Percentiles rank a stretch among this genome's conserved stretches.
Conservation (phyloP, 202 grass and related monocot genomes). For the Setaria viridis region DNA sequence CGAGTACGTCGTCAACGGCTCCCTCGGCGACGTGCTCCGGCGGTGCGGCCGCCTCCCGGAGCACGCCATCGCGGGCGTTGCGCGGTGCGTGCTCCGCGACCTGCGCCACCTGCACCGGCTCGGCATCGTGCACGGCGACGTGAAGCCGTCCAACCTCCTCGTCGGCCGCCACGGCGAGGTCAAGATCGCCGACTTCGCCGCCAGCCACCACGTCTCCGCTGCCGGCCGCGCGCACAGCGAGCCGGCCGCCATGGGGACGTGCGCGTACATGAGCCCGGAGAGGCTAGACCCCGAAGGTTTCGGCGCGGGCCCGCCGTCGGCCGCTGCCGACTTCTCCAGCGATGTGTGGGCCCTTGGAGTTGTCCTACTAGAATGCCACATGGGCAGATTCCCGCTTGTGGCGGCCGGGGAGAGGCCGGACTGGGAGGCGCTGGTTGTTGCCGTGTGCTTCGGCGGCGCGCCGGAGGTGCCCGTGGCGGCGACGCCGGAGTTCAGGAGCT, state of each 20-base stretch:
- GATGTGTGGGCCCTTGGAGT: constrained; percentile 59
- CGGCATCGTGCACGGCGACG: constrained; percentile 55
- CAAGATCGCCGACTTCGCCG: constrained; percentile 59
- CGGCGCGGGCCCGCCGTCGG: constrained; percentile 3
- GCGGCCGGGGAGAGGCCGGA: constrained; percentile 42
- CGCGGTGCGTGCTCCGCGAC: constrained; percentile 34
- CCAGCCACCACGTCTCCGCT: constrained; percentile 40
- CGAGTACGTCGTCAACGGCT: constrained; percentile 39
- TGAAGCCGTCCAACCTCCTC: constrained; percentile 56
- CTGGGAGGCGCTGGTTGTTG: constrained; percentile 27
- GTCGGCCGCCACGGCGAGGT: constrained; percentile 38
- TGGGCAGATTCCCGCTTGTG: constrained; percentile 47
- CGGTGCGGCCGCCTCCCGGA: constrained; percentile 40
- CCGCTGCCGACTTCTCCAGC: constrained; percentile 14
- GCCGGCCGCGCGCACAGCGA: no score
- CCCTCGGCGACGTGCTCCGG: constrained; percentile 42
- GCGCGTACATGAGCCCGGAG: constrained; percentile 59
- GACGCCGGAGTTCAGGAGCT: constrained; percentile 51
- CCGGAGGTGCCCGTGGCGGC: constrained; percentile 30
- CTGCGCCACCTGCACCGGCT: constrained; percentile 50
- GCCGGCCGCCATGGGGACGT: constrained; percentile 7
- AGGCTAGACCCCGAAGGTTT: constrained; percentile 49
- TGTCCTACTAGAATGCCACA: constrained; percentile 50
- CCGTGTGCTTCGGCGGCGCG: constrained; percentile 38
- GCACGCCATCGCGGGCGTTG: constrained; percentile 33